phyloP scores from a whole-genome alignment of 108 stramenopile species.

The Seminavis robusta region DNA sequence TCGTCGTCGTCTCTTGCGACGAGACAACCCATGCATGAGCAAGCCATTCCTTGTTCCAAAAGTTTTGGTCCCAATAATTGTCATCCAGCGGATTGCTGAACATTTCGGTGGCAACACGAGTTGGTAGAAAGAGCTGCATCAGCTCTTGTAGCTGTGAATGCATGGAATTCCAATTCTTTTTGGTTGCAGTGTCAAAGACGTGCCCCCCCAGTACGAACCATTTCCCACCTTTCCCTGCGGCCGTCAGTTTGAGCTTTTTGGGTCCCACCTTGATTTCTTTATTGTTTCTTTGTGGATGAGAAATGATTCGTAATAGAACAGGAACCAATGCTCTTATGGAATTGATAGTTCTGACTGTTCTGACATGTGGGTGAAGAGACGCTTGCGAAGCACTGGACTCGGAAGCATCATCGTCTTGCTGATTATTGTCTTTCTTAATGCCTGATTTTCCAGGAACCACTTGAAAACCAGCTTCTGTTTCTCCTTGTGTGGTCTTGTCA shows the following conservation, averaged over 20 bases:
- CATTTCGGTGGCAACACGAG: background rate
- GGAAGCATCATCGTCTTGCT: no score
- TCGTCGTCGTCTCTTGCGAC: background rate
- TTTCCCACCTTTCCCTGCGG: background rate
- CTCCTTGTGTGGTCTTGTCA: no score
- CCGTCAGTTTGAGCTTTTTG: conserved; percentile 3
- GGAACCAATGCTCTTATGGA: conserved; percentile 25
- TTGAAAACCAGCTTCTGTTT: no score
- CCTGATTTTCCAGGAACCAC: no score
- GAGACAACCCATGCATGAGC: conserved; percentile 5
- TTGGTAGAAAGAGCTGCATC: conserved; percentile 10
- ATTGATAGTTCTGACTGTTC: no score
- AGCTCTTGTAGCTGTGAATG: conserved; percentile 1
- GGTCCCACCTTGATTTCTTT: background rate
- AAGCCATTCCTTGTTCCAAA: conserved; percentile 9
- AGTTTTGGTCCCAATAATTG: conserved; percentile 9
- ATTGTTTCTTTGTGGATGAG: conserved; percentile 18
- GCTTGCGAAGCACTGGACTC: no score
- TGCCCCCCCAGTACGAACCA: conserved; percentile 27
- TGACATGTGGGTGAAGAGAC: no score
- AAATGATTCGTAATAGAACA: conserved; percentile 18
- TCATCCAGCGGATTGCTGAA: conserved; percentile 9
- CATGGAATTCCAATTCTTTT: conserved; percentile 3
- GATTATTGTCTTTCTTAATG: no score
- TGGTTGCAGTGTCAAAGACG: conserved; percentile 8